Percentiles rank a stretch among this genome's conserved stretches.
These are phyloP conservation scores for Sporothrix pseudoabietina DNA, from an alignment of 2,329 filamentous ascomycete species.

Conservation along the genomic window DNA sequence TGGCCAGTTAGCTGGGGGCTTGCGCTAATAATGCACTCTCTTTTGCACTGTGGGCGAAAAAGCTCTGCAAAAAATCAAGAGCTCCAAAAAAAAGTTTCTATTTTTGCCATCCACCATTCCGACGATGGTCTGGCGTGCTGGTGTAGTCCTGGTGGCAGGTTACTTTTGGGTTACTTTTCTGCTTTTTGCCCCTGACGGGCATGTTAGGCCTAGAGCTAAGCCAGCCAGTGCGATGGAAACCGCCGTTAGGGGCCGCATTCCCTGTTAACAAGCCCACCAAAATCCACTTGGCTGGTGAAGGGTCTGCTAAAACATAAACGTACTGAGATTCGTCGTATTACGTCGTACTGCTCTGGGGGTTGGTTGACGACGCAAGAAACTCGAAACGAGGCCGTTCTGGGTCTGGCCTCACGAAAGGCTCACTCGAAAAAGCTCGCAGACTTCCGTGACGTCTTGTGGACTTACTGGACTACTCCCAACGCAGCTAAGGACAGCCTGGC, in stretches of 20 bases:
- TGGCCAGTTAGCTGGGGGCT: not conserved
- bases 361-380: not conserved
- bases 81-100: conserved; percentile 26
- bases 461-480: not conserved
- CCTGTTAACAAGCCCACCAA: not conserved
- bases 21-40: not conserved
- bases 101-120: conserved; percentile 30
- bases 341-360: not conserved
- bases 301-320: not conserved
- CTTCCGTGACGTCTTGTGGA: not conserved
- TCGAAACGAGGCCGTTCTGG: not conserved
- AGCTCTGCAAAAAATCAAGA: conserved; percentile 18
- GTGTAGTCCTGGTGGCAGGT: not conserved
- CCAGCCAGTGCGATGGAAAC: not conserved
- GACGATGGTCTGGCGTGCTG: not conserved
- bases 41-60: conserved; percentile 12
- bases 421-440: not conserved
- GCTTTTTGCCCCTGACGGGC: not conserved
- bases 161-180: not conserved
- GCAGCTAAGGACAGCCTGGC: conserved; percentile 15
- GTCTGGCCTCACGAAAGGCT: not conserved
- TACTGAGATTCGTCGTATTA: not conserved
- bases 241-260: conserved; percentile 1
- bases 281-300: not conserved
- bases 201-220: not conserved